A percentile compares a stretch with the other conserved stretches of the same genome.
These are phyloP conservation scores for Delonix regia DNA, from an alignment of 306 rosid species.

Conservation along the genomic window DNA sequence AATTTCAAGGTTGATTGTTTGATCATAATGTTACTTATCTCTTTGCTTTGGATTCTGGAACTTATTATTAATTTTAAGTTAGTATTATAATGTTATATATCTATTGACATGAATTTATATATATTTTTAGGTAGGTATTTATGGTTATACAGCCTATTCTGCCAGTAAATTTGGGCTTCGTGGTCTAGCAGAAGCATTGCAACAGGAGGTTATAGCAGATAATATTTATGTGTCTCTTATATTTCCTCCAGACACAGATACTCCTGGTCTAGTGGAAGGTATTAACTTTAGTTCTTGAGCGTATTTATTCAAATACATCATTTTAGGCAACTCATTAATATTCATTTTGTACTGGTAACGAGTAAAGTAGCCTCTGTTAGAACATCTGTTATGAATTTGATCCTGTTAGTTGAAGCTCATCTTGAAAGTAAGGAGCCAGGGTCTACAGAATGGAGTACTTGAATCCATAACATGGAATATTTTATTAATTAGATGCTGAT, in stretches of 20 bases:
- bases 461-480: not conserved
- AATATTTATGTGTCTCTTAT: slow-evolving; percentile 80
- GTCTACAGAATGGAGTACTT: slow-evolving; percentile 14
- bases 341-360: slow-evolving; percentile 7
- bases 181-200: slow-evolving; percentile 89
- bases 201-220: slow-evolving; percentile 82
- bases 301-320: slow-evolving; percentile 8
- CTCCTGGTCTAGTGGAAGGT: slow-evolving; percentile 88
- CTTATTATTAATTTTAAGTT: not conserved
- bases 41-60: not conserved
- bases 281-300: slow-evolving; percentile 12
- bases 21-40: not conserved
- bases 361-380: not conserved
- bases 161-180: slow-evolving; percentile 91
- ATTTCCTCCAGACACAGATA: slow-evolving; percentile 92
- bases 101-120: slow-evolving; percentile 30
- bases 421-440: not conserved
- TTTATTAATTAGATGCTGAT: slow-evolving; percentile 2
- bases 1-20: not conserved
- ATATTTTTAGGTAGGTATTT: slow-evolving; percentile 73
- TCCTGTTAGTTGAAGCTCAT: slow-evolving; percentile 15
- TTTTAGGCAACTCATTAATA: not conserved
- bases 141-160: slow-evolving; percentile 87
- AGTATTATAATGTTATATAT: not conserved
- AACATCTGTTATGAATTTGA: slow-evolving; percentile 6